A percentile compares a stretch with the other conserved stretches of the same genome.
phyloP scores from a whole-genome alignment of 495 filamentous ascomycete species.

The Trichoderma parareesei region DNA sequence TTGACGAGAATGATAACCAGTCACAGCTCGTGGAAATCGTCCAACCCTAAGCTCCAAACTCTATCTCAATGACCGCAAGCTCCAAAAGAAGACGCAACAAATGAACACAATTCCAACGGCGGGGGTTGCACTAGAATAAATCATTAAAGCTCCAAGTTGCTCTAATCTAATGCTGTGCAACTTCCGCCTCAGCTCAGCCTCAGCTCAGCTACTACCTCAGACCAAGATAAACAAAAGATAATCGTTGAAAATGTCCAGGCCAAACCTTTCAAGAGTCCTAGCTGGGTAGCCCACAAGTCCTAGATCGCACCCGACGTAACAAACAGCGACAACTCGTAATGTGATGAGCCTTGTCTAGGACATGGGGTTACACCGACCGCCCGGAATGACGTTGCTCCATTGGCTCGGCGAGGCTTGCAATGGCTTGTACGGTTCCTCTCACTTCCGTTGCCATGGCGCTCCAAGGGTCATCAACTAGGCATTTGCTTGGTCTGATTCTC shows the following conservation, averaged over 20 bases:
- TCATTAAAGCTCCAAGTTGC: background rate
- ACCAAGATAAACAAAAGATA: background rate
- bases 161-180: background rate
- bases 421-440: too few species aligned
- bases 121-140: background rate
- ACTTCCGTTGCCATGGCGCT: too few species aligned
- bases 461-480: too few species aligned
- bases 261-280: background rate
- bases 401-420: background rate
- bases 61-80: too few species aligned
- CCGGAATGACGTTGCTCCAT: background rate
- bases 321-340: background rate
- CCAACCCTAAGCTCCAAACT: too few species aligned
- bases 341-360: background rate
- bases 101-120: background rate
- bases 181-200: background rate
- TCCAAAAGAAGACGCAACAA: background rate
- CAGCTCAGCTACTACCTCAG: too few species aligned
- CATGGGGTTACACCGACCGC: background rate
- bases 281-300: background rate
- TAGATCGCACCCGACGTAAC: background rate
- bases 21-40: background rate
- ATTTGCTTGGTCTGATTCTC: too few species aligned
- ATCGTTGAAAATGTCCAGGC: too few species aligned
- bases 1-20: background rate